phyloP scores from a whole-genome alignment of 2,329 filamentous ascomycete species.

The Lachnellula subtilissima region DNA sequence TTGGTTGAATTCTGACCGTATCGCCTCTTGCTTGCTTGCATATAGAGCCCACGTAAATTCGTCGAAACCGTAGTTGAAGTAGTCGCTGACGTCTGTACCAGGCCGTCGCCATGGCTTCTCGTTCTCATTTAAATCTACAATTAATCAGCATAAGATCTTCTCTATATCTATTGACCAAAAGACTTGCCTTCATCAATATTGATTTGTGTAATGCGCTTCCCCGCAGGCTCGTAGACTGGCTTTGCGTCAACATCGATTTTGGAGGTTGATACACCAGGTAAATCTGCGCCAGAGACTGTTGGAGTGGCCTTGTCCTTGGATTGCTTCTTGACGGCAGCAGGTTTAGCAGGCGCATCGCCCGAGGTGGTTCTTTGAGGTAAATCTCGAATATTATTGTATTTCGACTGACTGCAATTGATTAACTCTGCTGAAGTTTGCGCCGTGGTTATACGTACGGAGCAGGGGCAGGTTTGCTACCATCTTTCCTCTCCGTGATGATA shows the following conservation, averaged over 20 bases:
- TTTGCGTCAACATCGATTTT: constrained; percentile 80
- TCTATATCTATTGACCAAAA: too few relatives aligned
- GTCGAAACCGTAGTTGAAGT: constrained; percentile 99
- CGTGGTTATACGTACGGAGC: constrained; percentile 44
- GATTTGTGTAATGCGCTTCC: constrained; percentile 74
- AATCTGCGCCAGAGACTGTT: constrained; percentile 42
- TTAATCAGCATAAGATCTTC: not conserved
- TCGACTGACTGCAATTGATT: constrained; percentile 45
- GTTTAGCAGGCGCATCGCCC: constrained; percentile 46
- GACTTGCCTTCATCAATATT: constrained; percentile 63
- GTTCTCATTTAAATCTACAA: constrained; percentile 63
- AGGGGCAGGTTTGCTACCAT: constrained; percentile 55
- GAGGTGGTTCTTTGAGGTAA: constrained; percentile 56
- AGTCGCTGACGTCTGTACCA: constrained; percentile 90
- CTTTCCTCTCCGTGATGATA: constrained; percentile 63
- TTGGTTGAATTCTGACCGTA: constrained; percentile 71
- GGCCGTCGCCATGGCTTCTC: constrained; percentile 95
- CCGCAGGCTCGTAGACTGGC: constrained; percentile 71
- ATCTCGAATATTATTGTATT: constrained; percentile 61
- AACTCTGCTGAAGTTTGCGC: constrained; percentile 3
- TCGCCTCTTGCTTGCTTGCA: constrained; percentile 76
- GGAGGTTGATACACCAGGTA: constrained; percentile 67
- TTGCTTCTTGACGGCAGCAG: constrained; percentile 43
- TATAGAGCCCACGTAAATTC: constrained; percentile 98
- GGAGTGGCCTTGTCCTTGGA: constrained; percentile 33